phyloP scores from a whole-genome alignment of 2,329 filamentous ascomycete genomes.

The Hypoxylon sp. region DNA sequence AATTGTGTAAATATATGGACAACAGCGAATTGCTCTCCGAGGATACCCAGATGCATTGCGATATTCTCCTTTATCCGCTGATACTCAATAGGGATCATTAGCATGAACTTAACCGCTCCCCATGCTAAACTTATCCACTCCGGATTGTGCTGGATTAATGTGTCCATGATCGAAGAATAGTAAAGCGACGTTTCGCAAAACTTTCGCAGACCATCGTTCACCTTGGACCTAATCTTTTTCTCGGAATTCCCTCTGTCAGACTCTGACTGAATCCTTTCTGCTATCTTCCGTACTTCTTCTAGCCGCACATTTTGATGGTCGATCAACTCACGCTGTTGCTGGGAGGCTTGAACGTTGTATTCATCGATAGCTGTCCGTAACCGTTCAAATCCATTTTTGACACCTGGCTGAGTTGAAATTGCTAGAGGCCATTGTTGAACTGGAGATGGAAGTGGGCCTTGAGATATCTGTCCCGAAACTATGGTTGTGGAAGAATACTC shows the following conservation, averaged over 20 bases:
- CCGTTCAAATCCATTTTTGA: conserved; percentile 1
- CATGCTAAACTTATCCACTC: background rate
- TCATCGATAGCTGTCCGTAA: background rate
- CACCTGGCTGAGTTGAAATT: background rate
- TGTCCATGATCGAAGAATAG: conserved; percentile 1
- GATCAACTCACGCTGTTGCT: background rate
- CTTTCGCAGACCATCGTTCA: background rate
- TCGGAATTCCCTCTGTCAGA: background rate
- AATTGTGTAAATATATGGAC: conserved; percentile 5
- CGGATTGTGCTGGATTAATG: conserved; percentile 1
- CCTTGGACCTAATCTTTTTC: background rate
- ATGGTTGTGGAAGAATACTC: background rate
- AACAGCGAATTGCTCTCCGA: background rate
- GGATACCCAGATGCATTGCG: background rate
- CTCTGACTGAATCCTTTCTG: background rate
- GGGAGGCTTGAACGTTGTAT: background rate
- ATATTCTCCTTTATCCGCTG: conserved; percentile 4
- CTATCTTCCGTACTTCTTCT: background rate
- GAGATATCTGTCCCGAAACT: background rate
- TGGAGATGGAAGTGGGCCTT: background rate
- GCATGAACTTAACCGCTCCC: background rate
- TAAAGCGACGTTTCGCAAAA: conserved; percentile 3
- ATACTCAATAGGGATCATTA: background rate
- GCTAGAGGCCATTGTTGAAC: background rate
- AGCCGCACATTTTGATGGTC: conserved; percentile 1